A percentile compares a stretch with the other conserved stretches of the same genome.
phyloP scores from a whole-genome alignment of 306 rosid genomes.

The Erythrophleum fordii region DNA sequence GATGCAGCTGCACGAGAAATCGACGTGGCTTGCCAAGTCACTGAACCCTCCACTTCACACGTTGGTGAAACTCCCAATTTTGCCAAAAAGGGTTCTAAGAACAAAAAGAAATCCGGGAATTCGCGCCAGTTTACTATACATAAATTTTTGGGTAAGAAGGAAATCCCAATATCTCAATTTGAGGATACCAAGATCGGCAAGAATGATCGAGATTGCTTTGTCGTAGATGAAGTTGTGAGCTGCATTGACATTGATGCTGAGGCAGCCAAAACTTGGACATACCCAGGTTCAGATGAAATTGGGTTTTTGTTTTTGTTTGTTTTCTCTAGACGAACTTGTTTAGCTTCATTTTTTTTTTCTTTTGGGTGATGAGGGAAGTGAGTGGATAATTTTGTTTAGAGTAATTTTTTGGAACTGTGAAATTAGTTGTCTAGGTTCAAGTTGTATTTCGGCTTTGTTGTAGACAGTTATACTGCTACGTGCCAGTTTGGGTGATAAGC shows the following conservation, averaged over 20 bases:
- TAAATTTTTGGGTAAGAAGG: slow-evolving; percentile 48
- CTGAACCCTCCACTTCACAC: slow-evolving; percentile 1
- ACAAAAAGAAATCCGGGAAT: slow-evolving; percentile 34
- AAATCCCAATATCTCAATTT: slow-evolving; percentile 34
- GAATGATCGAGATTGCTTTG: background rate
- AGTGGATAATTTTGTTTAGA: background rate
- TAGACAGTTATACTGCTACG: background rate
- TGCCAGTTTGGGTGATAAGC: background rate
- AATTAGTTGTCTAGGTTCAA: background rate
- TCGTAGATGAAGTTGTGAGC: background rate
- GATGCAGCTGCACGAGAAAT: slow-evolving; percentile 77
- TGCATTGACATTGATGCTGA: slow-evolving; percentile 60
- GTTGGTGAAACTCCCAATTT: background rate
- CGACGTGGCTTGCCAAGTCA: slow-evolving; percentile 55
- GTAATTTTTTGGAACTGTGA: background rate
- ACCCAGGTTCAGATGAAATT: slow-evolving; percentile 65
- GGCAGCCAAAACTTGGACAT: slow-evolving; percentile 90
- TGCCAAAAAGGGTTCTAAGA: slow-evolving; percentile 14
- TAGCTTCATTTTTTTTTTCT: background rate
- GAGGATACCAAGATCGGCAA: slow-evolving; percentile 4
- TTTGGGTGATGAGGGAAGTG: background rate
- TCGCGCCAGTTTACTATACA: slow-evolving; percentile 70
- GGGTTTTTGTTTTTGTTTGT: background rate
- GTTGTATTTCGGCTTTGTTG: background rate
- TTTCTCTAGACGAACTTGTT: background rate